Conservation (phyloP, 2,329 filamentous ascomycete species). For the Polychaeton citri region DNA sequence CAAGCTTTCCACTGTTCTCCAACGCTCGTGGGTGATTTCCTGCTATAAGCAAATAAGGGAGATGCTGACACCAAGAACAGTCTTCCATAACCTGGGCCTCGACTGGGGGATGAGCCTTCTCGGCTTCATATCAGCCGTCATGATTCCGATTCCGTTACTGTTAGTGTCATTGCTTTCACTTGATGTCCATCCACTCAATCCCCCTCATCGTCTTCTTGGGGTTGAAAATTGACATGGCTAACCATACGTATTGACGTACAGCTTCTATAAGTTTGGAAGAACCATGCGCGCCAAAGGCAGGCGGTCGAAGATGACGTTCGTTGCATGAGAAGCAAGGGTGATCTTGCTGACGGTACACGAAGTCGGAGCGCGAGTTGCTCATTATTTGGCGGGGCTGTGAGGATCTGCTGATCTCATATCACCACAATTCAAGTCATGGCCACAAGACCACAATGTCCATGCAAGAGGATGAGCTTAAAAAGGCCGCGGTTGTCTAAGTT, state of each 20-base stretch:
- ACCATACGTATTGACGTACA: background rate
- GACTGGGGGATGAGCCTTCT: constrained; percentile 28
- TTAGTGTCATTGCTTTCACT: constrained; percentile 8
- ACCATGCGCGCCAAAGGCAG: background rate
- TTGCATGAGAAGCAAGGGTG: too few species aligned
- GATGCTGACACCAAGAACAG: constrained; percentile 14
- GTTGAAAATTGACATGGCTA: background rate
- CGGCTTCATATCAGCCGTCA: constrained; percentile 23
- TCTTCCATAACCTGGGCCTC: constrained; percentile 36
- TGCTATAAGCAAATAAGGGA: background rate
- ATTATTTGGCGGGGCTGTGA: too few species aligned
- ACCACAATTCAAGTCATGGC: too few species aligned
- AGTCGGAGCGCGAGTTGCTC: too few species aligned
- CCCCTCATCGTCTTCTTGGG: background rate
- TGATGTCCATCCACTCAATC: background rate
- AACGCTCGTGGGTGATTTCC: constrained; percentile 9
- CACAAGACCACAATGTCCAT: too few species aligned
- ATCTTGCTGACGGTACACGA: too few species aligned
- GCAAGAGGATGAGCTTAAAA: too few species aligned
- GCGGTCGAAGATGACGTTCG: background rate
- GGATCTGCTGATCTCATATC: too few species aligned
- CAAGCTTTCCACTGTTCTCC: constrained; percentile 35
- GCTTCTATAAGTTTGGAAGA: background rate
- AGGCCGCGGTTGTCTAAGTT: too few species aligned
- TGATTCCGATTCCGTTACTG: constrained; percentile 24